Conservation (phyloP, 805 yeast species). For the Trichomonascus vanleenenianus region DNA sequence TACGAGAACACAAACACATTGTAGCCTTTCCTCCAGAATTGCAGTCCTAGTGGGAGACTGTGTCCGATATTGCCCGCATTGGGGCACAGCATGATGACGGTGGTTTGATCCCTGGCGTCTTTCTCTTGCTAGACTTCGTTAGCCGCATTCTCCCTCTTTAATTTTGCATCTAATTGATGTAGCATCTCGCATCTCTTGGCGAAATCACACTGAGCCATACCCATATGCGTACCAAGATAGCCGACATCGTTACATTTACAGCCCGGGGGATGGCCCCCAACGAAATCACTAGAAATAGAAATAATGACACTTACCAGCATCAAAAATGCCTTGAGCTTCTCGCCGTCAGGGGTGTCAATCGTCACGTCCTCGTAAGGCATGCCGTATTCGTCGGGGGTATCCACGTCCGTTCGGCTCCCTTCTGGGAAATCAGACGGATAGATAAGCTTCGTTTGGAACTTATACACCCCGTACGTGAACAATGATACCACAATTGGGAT, state of each 20-base stretch:
- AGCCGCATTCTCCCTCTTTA: no score
- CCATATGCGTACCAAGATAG: no score
- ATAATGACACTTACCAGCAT: constrained; percentile 28
- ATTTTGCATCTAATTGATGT: no score
- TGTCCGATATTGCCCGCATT: constrained; percentile 97
- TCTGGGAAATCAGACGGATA: constrained; percentile 79
- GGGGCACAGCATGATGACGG: constrained; percentile 75
- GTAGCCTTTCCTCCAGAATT: constrained; percentile 53
- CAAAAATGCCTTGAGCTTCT: constrained; percentile 54
- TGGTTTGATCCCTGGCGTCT: constrained; percentile 41
- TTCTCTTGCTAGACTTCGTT: constrained; percentile 32
- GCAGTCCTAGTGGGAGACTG: constrained; percentile 70
- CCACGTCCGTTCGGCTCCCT: constrained; percentile 57
- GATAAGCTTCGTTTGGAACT: constrained; percentile 53
- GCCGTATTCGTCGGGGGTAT: constrained; percentile 65
- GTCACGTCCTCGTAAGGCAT: constrained; percentile 56
- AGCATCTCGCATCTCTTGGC: no score
- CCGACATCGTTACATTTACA: no score
- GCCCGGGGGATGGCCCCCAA: no score
- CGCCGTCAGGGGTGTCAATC: constrained; percentile 64
- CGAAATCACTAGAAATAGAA: no score
- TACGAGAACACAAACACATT: constrained; percentile 74
- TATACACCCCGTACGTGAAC: constrained; percentile 17
- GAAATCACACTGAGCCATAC: no score
- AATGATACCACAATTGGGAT: constrained; percentile 12